phyloP scores from a whole-genome alignment of 257 asterid species.

The Forsythia suspensa region DNA sequence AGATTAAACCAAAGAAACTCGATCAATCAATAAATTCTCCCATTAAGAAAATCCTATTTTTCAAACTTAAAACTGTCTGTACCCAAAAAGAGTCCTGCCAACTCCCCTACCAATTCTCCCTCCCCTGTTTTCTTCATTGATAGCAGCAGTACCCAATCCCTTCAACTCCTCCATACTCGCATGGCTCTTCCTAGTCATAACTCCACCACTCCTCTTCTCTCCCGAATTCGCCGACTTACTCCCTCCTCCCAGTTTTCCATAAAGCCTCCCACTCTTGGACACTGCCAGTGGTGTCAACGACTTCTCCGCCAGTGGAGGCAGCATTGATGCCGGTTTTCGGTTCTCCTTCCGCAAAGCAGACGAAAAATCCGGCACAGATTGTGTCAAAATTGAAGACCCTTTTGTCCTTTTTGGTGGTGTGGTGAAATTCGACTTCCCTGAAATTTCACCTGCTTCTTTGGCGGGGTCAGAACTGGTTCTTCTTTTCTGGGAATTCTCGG shows the following conservation, averaged over 20 bases:
- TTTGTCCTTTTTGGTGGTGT: constrained; percentile 61
- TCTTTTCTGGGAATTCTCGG: constrained; percentile 25
- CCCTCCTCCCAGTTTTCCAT: constrained; percentile 56
- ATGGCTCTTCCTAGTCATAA: constrained; percentile 77
- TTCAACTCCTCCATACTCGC: constrained; percentile 72
- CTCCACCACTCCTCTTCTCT: constrained; percentile 68
- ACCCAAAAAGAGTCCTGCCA: constrained; percentile 51
- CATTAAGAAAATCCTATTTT: neutral
- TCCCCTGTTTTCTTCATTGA: constrained; percentile 48
- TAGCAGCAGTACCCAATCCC: constrained; percentile 53
- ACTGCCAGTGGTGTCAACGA: constrained; percentile 54
- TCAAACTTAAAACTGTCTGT: constrained; percentile 44
- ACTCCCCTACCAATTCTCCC: constrained; percentile 24
- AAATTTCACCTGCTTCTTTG: constrained; percentile 70
- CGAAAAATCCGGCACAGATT: constrained; percentile 90
- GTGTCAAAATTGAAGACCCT: constrained; percentile 54
- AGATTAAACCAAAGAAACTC: neutral
- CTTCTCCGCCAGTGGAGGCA: constrained; percentile 54
- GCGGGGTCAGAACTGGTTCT: constrained; percentile 50
- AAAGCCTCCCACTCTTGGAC: constrained; percentile 50
- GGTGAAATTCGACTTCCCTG: constrained; percentile 35
- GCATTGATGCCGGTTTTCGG: constrained; percentile 56
- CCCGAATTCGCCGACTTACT: constrained; percentile 75
- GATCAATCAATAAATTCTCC: neutral
- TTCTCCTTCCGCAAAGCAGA: constrained; percentile 81